Evolutionary conservation across 441 rosid genomes (phyloP), one percentile per base, ranked within the genome.

Genomic region (Oxalis stricta): DNA sequence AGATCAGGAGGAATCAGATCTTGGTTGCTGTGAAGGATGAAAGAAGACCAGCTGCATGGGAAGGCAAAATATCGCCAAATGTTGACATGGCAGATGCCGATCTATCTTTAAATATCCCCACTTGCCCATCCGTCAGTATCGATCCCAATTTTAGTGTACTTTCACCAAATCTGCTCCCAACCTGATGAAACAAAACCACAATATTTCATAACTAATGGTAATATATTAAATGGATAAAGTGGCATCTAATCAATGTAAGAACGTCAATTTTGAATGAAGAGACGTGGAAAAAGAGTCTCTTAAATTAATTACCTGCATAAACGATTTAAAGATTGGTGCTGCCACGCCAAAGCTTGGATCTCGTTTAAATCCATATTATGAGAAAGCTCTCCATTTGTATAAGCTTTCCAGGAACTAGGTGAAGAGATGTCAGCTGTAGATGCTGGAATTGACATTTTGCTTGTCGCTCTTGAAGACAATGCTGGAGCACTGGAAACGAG

Each of bases 241-340:
- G 8, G 8, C 28, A 24, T 24, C 28, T 24, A n/a, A n/a, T n/a
- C n/a, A n/a, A n/a, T n/a, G n/a, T n/a, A n/a, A n/a, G n/a, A n/a
- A n/a, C n/a, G n/a, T n/a, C n/a, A n/a, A n/a, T n/a, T n/a, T n/a
- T n/a, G n/a, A n/a, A n/a, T n/a, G 16, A 42, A 11, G 30, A 39
- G 24, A 31, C 28, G n/a, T n/a, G n/a, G n/a, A n/a, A n/a, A 52
- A 12, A 31, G 31, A 45, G 15, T 34, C 16, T 12, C n/a, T n/a
- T n/a, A n/a, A n/a, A n/a, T n/a, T n/a, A n/a, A n/a, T n/a, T 55
- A 79, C 98, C 91, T 84, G 95, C 94, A 91, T 81, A 69, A 86
- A 83, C 23, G 99, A 81, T 72, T 84, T 91, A 21, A 89, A 68
- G 63, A 89, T 70, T 29, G 96, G 93, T n/a, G 89, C 58, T 60